Evolutionary conservation across 495 filamentous ascomycete genomes (phyloP).

Genomic region (Choiromyces venosus): DNA sequence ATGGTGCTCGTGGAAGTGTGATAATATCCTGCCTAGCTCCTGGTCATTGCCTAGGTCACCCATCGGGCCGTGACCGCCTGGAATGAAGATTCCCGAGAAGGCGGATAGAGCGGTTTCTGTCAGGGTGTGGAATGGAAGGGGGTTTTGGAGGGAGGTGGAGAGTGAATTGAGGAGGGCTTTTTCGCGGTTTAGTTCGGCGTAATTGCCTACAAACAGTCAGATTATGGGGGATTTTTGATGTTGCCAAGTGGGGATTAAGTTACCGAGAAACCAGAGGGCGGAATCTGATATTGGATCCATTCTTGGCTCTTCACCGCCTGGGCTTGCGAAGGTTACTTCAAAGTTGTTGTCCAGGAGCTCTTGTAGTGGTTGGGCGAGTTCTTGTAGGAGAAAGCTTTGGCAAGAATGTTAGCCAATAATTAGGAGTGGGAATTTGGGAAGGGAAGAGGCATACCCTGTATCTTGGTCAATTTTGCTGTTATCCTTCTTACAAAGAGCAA

Average conservation of each 20-base stretch:
- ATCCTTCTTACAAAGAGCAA: conserved; percentile 43
- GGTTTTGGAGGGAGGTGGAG: conserved; percentile 44
- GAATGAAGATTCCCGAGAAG: conserved; percentile 46
- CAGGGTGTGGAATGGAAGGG: conserved; percentile 39
- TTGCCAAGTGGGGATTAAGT: not conserved
- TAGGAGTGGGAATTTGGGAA: no score
- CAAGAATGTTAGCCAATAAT: no score
- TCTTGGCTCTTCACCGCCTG: conserved; percentile 42
- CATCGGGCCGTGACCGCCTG: conserved; percentile 47
- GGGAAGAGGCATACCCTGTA: conserved; percentile 32
- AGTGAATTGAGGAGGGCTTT: conserved; percentile 43
- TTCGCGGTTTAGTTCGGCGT: conserved; percentile 46
- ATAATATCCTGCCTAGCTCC: conserved; percentile 45
- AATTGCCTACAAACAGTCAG: conserved; percentile 41
- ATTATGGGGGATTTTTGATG: not conserved
- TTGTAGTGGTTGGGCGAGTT: conserved; percentile 46
- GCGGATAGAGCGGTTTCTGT: conserved; percentile 40
- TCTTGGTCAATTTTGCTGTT: conserved; percentile 43
- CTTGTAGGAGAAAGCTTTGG: conserved; percentile 46
- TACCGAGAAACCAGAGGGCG: conserved; percentile 30
- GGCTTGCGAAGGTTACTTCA: conserved; percentile 46
- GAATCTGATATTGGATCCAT: conserved; percentile 46
- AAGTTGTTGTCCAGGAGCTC: conserved; percentile 45
- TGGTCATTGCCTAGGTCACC: conserved; percentile 43
- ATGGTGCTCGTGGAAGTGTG: conserved; percentile 43